These are phyloP conservation scores for Groenewaldozyma auringiensis DNA, from an alignment of 1,139 yeast species.

Conservation along the genomic window DNA sequence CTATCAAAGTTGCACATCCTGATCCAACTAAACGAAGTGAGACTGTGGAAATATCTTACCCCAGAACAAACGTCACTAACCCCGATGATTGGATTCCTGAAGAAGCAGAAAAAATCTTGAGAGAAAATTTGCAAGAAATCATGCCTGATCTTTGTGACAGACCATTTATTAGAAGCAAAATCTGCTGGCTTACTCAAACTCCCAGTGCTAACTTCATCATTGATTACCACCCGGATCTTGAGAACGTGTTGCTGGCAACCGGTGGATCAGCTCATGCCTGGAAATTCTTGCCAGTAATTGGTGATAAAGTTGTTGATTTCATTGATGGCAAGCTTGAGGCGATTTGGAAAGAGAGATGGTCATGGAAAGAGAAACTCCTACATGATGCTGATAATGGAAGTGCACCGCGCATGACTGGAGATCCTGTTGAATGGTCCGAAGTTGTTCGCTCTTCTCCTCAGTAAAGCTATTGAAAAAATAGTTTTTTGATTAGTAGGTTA, in stretches of 20 bases:
- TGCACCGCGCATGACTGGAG: conserved; percentile 8
- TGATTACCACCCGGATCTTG: conserved; percentile 8
- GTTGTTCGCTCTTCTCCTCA: not conserved
- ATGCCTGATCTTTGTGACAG: conserved; percentile 7
- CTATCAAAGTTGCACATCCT: conserved; percentile 5
- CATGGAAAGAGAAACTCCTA: conserved; percentile 8
- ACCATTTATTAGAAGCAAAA: conserved; percentile 9
- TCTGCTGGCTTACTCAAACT: conserved; percentile 13
- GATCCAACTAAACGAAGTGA: conserved; percentile 4
- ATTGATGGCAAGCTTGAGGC: conserved; percentile 9
- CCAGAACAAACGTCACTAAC: conserved; percentile 7
- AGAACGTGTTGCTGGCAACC: conserved; percentile 9
- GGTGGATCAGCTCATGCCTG: conserved; percentile 13
- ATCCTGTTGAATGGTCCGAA: conserved; percentile 6
- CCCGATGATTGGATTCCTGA: conserved; percentile 11
- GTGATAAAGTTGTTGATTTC: conserved; percentile 11
- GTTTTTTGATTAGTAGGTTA: no score
- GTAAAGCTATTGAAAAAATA: no score
- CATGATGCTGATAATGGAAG: conserved; percentile 6
- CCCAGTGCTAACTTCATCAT: conserved; percentile 10
- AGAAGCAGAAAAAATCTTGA: conserved; percentile 7
- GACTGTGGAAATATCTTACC: conserved; percentile 7
- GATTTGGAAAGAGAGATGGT: conserved; percentile 7
- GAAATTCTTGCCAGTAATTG: conserved; percentile 12
- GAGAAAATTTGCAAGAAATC: conserved; percentile 8